Conservation (phyloP, 2,329 filamentous ascomycete species). For the Epichloe coenophiala region DNA sequence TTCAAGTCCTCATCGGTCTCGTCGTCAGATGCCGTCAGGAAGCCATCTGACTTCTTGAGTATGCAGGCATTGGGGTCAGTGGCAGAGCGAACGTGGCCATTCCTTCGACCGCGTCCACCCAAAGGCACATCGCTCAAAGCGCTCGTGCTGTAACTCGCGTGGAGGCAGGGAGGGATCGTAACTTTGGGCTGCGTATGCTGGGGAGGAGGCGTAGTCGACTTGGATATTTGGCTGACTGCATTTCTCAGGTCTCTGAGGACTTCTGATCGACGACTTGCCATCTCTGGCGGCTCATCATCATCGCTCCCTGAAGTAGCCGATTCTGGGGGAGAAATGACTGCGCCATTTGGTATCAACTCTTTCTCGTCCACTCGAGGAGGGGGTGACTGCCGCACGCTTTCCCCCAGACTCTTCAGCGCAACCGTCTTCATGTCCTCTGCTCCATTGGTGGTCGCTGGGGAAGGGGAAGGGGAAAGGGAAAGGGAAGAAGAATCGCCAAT, state of each 20-base stretch:
- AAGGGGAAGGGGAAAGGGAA: conserved; percentile 14
- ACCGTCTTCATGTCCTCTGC: conserved; percentile 11
- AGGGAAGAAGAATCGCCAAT: conserved; percentile 15
- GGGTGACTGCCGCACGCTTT: conserved; percentile 66
- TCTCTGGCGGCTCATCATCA: conserved; percentile 50
- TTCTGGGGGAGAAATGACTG: conserved; percentile 88
- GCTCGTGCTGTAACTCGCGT: conserved; percentile 34
- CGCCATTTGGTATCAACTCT: conserved; percentile 60
- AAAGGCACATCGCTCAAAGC: conserved; percentile 28
- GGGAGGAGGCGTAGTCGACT: conserved; percentile 30
- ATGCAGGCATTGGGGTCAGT: conserved; percentile 40
- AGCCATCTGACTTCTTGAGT: conserved; percentile 33
- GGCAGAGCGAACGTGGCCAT: conserved; percentile 38
- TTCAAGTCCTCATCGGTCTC: conserved; percentile 46
- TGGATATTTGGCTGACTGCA: conserved; percentile 66
- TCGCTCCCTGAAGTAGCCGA: conserved; percentile 72
- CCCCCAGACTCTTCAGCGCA: conserved; percentile 30
- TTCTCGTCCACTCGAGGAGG: conserved; percentile 61
- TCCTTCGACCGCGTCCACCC: conserved; percentile 21
- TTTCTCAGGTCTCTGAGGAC: conserved; percentile 60
- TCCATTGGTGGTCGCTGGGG: conserved; percentile 14
- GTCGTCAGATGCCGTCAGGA: conserved; percentile 43
- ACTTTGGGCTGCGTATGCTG: conserved; percentile 27
- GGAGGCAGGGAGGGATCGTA: conserved; percentile 15
- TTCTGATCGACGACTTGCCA: conserved; percentile 34